Conservation (phyloP, 352 stramenopile species). For the Blastocystis sp. region DNA sequence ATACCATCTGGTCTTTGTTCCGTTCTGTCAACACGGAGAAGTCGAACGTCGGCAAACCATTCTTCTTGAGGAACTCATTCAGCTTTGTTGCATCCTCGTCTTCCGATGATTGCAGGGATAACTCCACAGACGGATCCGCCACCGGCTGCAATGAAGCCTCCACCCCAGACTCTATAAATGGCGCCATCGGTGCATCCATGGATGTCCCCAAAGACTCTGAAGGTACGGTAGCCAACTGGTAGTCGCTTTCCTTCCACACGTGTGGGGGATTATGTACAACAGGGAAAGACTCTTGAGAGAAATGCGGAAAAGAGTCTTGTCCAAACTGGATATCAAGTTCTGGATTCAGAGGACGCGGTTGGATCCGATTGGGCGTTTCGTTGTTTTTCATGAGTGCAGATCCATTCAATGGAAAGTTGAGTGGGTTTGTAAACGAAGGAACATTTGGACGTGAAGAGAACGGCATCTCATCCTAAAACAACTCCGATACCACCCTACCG, state of each 20-base stretch:
- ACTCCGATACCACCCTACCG: too few relatives aligned
- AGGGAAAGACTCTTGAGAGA: neutral
- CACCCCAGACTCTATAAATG: too few relatives aligned
- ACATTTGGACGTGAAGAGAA: neutral
- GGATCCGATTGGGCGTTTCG: too few relatives aligned
- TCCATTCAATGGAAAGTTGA: too few relatives aligned
- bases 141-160: too few relatives aligned
- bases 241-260: neutral
- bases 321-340: conserved; percentile 36
- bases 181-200: too few relatives aligned
- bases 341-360: conserved; percentile 34
- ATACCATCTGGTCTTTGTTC: neutral
- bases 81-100: neutral
- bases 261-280: neutral
- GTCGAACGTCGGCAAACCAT: neutral
- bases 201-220: neutral
- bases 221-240: conserved; percentile 2
- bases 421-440: too few relatives aligned
- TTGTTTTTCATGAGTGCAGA: too few relatives aligned
- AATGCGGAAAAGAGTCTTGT: neutral
- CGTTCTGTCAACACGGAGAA: neutral
- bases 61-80: neutral
- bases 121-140: neutral
- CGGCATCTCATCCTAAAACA: neutral
- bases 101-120: neutral